phyloP scores from a whole-genome alignment of 2,329 filamentous ascomycete species.

The Ceratocystis diversiconidia region DNA sequence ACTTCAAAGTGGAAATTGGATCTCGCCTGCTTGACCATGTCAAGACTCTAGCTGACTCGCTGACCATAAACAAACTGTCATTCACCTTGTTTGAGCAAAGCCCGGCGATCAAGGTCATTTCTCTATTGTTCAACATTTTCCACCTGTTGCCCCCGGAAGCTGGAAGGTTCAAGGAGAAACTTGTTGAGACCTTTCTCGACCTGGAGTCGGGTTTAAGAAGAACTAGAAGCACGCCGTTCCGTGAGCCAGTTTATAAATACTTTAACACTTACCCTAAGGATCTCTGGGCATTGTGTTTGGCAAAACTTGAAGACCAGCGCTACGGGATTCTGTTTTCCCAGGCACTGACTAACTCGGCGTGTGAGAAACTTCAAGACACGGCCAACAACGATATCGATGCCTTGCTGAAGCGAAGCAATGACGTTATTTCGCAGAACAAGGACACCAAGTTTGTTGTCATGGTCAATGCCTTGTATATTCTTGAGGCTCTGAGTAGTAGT shows the following conservation, averaged over 20 bases:
- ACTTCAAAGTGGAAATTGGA: conserved; percentile 98
- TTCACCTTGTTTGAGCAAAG: conserved; percentile 93
- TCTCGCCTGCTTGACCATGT: conserved; percentile 86
- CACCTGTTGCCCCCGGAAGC: conserved; percentile 86
- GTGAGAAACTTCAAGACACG: conserved; percentile 57
- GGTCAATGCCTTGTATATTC: conserved; percentile 76
- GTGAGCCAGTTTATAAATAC: conserved; percentile 79
- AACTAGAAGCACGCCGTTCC: conserved; percentile 83
- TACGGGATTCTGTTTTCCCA: conserved; percentile 89
- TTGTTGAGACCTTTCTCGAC: conserved; percentile 81
- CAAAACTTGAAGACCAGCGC: conserved; percentile 65
- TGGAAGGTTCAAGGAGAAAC: conserved; percentile 74
- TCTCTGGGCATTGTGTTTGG: conserved; percentile 66
- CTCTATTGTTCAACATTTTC: conserved; percentile 91
- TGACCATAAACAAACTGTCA: conserved; percentile 71
- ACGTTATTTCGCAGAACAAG: conserved; percentile 48
- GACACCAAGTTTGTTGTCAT: conserved; percentile 56
- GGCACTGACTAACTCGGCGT: conserved; percentile 61
- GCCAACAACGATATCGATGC: conserved; percentile 59
- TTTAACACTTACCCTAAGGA: conserved; percentile 87
- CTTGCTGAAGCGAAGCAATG: conserved; percentile 53
- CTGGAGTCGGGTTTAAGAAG: conserved; percentile 73
- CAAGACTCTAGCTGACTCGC: conserved; percentile 72
- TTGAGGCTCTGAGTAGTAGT: conserved; percentile 62
- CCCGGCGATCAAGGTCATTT: conserved; percentile 82